Evolutionary conservation across 2,329 filamentous ascomycete genomes (phyloP), one percentile per base, ranked within the genome.

Genomic region (Zymoseptoria passerinii): DNA sequence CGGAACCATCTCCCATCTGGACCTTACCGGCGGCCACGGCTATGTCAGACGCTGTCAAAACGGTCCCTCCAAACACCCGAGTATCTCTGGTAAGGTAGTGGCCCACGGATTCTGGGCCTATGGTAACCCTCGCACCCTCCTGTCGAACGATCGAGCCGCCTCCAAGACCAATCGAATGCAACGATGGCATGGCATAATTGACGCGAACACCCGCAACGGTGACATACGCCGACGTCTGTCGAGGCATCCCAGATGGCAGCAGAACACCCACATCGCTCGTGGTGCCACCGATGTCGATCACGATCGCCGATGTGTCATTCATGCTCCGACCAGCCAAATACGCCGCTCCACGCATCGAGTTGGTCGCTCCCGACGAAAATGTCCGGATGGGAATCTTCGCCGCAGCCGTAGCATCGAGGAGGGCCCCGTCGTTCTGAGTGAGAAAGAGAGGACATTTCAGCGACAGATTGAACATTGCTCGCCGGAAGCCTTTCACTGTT

Each of bases 211-310:
- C 84, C 0, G 80, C 81, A 2, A 87, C 74, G 8, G 83, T 78
- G 40, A 81, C 83, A 61, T 83, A 86, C 0, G 82, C 82, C 1
- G 82, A 79, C 40, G 81, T 79, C 68, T 85, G 81, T 19, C 83
- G 75, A 0, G 85, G 85, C 50, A 87, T 81, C 0, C 84, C 84
- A 53, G 79, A 84, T 0, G 79, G 76, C 4, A 83, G 74, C 2
- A 87, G 68, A 0, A 84, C 72, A 0, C 84, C 83, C 9, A 85
- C 80, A 61, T 87, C 84, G 0, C 81, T 81, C 0, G 84, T 87
- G 0, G 85, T 87, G 1, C 85, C 84, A 0, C 85, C 84, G 58
- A 87, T 82, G 63, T 87, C 84, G 1, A 86, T 80, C 0, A 87
- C 83, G 68, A 86, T 81, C 50, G 66, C 67, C 20, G 64, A 71